These are phyloP conservation scores for Carex pumila DNA, from an alignment of 176 grass and related monocot species.

Conservation along the genomic window DNA sequence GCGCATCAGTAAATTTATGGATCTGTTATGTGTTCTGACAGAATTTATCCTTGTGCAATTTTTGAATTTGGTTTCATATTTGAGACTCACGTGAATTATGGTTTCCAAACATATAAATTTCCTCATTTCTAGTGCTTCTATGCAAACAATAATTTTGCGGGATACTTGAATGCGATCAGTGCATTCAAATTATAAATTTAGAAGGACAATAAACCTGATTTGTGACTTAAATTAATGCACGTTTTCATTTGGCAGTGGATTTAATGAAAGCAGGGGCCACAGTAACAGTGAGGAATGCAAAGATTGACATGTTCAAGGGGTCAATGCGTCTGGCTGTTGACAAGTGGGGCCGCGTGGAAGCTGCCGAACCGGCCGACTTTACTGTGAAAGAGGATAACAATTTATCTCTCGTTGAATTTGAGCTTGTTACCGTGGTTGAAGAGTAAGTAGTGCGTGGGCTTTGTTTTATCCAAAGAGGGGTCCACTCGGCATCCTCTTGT, in stretches of 20 bases:
- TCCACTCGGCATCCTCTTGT: background rate
- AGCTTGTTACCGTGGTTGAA: constrained; percentile 13
- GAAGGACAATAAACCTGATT: background rate
- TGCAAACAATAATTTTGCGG: background rate
- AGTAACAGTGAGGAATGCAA: constrained; percentile 13
- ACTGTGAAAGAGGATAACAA: constrained; percentile 18
- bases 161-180: background rate
- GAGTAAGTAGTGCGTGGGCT: constrained; percentile 23
- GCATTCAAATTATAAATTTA: background rate
- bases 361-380: background rate
- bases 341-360: constrained; percentile 17
- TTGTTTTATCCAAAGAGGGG: constrained; percentile 8
- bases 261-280: constrained; percentile 17
- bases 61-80: background rate
- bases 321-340: constrained; percentile 20
- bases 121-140: background rate
- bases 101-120: background rate
- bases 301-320: constrained; percentile 21
- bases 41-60: background rate
- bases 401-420: constrained; percentile 15
- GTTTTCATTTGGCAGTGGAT: constrained; percentile 11
- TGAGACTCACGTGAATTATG: background rate
- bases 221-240: background rate
- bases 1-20: background rate
- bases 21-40: background rate